Conservation (phyloP, 352 stramenopile genomes). For the Phytophthora constricta region DNA sequence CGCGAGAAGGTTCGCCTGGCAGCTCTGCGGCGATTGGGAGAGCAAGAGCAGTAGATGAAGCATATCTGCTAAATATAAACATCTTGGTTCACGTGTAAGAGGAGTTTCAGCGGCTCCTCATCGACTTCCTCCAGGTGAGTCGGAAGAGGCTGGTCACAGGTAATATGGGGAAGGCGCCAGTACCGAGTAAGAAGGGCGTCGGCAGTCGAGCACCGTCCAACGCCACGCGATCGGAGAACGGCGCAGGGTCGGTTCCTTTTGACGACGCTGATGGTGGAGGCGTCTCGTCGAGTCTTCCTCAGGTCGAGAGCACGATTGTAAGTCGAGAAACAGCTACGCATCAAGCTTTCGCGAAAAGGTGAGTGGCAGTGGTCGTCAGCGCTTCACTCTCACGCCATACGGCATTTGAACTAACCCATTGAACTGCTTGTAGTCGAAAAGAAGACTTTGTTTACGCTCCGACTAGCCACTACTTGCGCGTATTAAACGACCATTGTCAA, state of each 20-base stretch:
- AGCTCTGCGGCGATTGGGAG: slow-evolving; percentile 57
- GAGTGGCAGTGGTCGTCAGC: not conserved
- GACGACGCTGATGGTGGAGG: slow-evolving; percentile 29
- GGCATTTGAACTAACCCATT: slow-evolving; percentile 1
- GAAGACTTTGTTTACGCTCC: slow-evolving; percentile 73
- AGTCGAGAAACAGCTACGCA: slow-evolving; percentile 79
- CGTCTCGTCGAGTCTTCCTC: slow-evolving; percentile 10
- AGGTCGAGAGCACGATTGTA: slow-evolving; percentile 72
- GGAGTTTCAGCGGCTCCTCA: slow-evolving; percentile 28
- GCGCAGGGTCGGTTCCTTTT: slow-evolving; percentile 13
- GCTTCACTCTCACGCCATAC: not conserved
- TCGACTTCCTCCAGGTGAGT: not conserved
- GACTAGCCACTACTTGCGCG: slow-evolving; percentile 63
- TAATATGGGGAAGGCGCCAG: slow-evolving; percentile 47
- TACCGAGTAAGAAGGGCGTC: slow-evolving; percentile 38
- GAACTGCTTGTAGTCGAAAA: slow-evolving; percentile 47
- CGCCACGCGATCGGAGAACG: slow-evolving; percentile 19
- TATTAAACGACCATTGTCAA: slow-evolving; percentile 79
- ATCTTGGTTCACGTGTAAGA: slow-evolving; percentile 11
- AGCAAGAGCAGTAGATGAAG: slow-evolving; percentile 30
- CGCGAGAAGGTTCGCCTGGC: slow-evolving; percentile 74
- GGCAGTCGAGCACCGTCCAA: slow-evolving; percentile 13
- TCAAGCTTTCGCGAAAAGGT: slow-evolving; percentile 74
- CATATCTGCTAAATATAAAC: slow-evolving; percentile 37
- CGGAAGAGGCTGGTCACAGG: not conserved